Base-by-base conservation (phyloP, 1,284 basidiomycete species). In the Tylopilus sp. region DNA sequence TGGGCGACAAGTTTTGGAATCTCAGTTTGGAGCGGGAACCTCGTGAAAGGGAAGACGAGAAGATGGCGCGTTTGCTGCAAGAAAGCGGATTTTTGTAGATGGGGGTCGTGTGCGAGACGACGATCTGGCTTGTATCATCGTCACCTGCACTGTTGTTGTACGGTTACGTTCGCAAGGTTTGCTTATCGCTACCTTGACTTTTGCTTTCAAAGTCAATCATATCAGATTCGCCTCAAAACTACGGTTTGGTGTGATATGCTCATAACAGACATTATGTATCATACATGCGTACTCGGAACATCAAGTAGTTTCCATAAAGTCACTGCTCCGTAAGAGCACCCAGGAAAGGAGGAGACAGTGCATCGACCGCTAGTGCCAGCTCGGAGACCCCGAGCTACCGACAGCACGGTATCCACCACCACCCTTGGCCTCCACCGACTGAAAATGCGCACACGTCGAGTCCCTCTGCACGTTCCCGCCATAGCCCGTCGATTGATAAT, bases 11-110 rank as follows among this genome's bases (percentile, higher is more conserved):
- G 56, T 85, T 92, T 68, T 98, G 93, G 82, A 82, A 87, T 50
- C 75, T 90, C 52, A 92, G 89, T 71, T 71, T 97, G 55, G 79
- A 84, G 62, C 74, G 92, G 19, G 96, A 99, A 67, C 95, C 97
- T 21, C 79, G 93, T 52, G 95, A 97, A 69, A 78, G 92, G 46
- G 93, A 97, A 60, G 92, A 93, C 58, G 90, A 93, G 71, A 92
- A 91, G 76, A 93, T 96, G 82, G 89, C 91, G 15, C 74, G 91
- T 44, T 71, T 93, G 55, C 71, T 94, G 45, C 90, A 92, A 66
- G 92, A 94, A 68, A 91, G 87, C 58, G 92, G 91, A 39, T 94
- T 94, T 74, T 72, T 93, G 59, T 85, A 72, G 65, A 60, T 33
- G 43, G 41, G 33, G 2, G 38, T n/a, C 36, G 6, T 26, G 29